phyloP scores from a whole-genome alignment of 2,329 filamentous ascomycete species.

The Alternaria solani region DNA sequence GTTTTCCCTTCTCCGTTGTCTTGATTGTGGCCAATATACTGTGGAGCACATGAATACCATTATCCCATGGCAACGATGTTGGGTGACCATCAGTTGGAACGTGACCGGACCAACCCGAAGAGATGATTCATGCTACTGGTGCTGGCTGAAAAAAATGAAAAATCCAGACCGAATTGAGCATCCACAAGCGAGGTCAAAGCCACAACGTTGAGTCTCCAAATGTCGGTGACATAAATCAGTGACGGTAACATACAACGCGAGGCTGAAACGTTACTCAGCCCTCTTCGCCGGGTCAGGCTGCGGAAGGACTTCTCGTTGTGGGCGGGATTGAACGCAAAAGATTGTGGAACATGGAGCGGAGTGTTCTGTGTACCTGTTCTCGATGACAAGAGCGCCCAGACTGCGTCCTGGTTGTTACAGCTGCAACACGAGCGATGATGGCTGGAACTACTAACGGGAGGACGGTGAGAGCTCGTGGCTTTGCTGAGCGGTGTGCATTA shows the following conservation, averaged over 20 bases:
- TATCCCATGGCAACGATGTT: no score
- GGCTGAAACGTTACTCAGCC: not conserved
- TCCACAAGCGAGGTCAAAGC: no score
- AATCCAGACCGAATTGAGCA: no score
- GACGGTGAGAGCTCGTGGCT: not conserved
- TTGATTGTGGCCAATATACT: no score
- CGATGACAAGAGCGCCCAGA: not conserved
- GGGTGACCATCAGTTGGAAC: no score
- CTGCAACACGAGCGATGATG: not conserved
- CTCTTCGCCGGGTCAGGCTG: not conserved
- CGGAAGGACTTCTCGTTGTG: conserved; percentile 2
- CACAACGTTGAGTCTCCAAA: no score
- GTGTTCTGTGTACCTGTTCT: not conserved
- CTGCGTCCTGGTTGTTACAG: not conserved
- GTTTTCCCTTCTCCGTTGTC: no score
- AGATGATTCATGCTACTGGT: no score
- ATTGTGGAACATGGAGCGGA: not conserved
- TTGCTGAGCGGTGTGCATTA: not conserved
- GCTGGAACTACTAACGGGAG: not conserved
- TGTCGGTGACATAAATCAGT: not conserved
- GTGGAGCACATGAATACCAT: no score
- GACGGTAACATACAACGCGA: not conserved
- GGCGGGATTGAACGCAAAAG: not conserved
- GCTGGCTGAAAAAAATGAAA: no score
- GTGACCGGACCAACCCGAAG: no score